Conservation (phyloP, 1,139 yeast species). For the Geotrichum siamense region DNA sequence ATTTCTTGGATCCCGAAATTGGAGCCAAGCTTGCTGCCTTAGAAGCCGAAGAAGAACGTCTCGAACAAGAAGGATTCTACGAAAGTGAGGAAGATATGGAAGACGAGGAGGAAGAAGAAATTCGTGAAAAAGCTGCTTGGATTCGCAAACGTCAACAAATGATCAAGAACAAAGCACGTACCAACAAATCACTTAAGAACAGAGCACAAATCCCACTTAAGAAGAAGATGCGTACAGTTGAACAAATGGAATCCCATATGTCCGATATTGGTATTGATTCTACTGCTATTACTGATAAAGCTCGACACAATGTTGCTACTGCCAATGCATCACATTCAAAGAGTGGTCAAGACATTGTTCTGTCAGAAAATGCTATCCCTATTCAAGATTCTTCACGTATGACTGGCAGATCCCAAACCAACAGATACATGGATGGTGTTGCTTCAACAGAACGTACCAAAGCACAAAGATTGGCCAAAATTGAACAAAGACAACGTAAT, state of each 20-base stretch:
- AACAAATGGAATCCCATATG: slow-evolving; percentile 83
- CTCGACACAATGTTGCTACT: slow-evolving; percentile 35
- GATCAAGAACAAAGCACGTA: slow-evolving; percentile 84
- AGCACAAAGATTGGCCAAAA: slow-evolving; percentile 80
- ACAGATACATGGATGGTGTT: slow-evolving; percentile 82
- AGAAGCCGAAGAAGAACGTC: slow-evolving; percentile 93
- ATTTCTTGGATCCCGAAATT: slow-evolving; percentile 93
- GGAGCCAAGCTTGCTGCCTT: slow-evolving; percentile 86
- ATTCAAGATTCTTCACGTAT: slow-evolving; percentile 33
- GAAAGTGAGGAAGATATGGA: slow-evolving; percentile 59
- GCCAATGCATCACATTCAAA: slow-evolving; percentile 40
- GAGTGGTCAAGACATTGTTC: slow-evolving; percentile 68
- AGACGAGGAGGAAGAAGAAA: slow-evolving; percentile 59
- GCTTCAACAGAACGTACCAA: slow-evolving; percentile 71
- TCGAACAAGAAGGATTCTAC: slow-evolving; percentile 92
- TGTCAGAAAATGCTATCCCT: slow-evolving; percentile 39
- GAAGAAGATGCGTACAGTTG: slow-evolving; percentile 64
- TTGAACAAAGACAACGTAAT: slow-evolving; percentile 91
- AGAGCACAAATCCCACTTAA: slow-evolving; percentile 92
- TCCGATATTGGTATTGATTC: slow-evolving; percentile 86
- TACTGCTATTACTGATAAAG: slow-evolving; percentile 43
- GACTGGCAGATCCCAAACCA: slow-evolving; percentile 55
- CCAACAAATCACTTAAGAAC: slow-evolving; percentile 81
- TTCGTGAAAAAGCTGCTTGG: slow-evolving; percentile 87
- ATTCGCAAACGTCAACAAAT: slow-evolving; percentile 89